phyloP scores from a whole-genome alignment of 139 green algal genomes.

The Tetraselmis striata region DNA sequence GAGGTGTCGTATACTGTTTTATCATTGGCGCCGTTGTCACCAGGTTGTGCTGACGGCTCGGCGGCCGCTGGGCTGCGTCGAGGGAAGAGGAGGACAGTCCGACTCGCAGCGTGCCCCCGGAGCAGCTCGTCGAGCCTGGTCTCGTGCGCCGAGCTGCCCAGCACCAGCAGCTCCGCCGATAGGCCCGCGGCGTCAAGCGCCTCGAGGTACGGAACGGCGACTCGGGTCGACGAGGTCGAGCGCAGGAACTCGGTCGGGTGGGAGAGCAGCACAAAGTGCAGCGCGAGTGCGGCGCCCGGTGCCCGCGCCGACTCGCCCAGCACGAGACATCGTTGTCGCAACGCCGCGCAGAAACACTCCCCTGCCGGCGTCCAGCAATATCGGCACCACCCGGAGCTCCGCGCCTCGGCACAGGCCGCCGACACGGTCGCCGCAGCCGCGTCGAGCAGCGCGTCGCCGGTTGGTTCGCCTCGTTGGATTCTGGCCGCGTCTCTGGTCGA shows the following conservation, averaged over 20 bases:
- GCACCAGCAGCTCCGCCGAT: neutral
- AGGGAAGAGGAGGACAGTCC: neutral
- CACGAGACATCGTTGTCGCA: too few relatives aligned
- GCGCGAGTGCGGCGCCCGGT: too few relatives aligned
- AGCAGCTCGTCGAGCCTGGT: neutral
- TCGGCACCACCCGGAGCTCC: neutral
- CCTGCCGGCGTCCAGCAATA: neutral
- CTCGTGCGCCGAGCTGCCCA: neutral
- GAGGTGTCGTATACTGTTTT: too few relatives aligned
- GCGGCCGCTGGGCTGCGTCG: too few relatives aligned
- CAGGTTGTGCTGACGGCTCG: too few relatives aligned
- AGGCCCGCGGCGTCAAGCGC: neutral
- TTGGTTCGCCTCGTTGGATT: too few relatives aligned
- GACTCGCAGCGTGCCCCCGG: neutral
- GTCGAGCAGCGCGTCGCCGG: neutral
- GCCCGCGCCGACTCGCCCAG: too few relatives aligned
- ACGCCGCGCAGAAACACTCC: neutral
- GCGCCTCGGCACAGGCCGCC: neutral
- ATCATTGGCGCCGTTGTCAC: too few relatives aligned
- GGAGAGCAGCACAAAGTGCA: neutral
- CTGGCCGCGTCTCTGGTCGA: neutral
- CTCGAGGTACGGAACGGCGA: neutral
- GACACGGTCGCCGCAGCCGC: neutral
- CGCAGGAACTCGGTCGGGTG: slow-evolving; percentile 2
- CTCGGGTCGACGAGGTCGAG: neutral